Base-by-base conservation (phyloP, 116 monocot species). In the Iris pallida region DNA sequence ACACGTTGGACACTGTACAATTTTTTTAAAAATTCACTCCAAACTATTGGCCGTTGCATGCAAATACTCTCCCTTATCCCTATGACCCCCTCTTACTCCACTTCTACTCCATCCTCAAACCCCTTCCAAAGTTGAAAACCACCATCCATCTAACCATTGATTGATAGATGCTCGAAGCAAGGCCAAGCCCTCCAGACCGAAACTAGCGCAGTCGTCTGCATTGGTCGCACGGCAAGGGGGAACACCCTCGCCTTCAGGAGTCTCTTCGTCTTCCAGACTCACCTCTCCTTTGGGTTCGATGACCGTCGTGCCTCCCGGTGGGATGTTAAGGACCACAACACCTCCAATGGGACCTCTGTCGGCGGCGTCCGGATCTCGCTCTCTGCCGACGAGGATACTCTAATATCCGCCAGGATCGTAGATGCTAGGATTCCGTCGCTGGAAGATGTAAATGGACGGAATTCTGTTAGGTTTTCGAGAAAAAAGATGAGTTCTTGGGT, bases 201-300 rank as follows among this genome's bases (percentile, higher is more conserved):
- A 10, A 79, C 78, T 13, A 41, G 53, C 53, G 20, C 43, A 7
- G n/a, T n/a, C n/a, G 16, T 83, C 54, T 80, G 78, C 17, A 70
- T 98, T 74, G 98, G 98, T 13, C 76, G 98, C 16, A 79, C 90
- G 18, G 55, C 90, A 20, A 76, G 61, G 55, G 98, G 98, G 47
- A 98, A 98, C 72, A 77, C 71, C 48, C 59, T 93, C 74, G 74
- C 90, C 61, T 73, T 98, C 73, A 88, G 86, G 51, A 93, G 93
- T 63, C 58, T 83, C 4, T 78, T 82, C 71, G 75, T 90, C 61
- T 98, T 93, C 42, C 81, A 92, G 73, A 81, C 81, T 58, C 97
- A 98, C 79, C 76, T 93, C 69, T 5, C 68, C 74, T 63, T 98
- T 62, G 70, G 84, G 12, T 81, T 78, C 69, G n/a, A n/a, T n/a